Conservation (phyloP, 208 protist species). For the Balamuthia mandrillaris region DNA sequence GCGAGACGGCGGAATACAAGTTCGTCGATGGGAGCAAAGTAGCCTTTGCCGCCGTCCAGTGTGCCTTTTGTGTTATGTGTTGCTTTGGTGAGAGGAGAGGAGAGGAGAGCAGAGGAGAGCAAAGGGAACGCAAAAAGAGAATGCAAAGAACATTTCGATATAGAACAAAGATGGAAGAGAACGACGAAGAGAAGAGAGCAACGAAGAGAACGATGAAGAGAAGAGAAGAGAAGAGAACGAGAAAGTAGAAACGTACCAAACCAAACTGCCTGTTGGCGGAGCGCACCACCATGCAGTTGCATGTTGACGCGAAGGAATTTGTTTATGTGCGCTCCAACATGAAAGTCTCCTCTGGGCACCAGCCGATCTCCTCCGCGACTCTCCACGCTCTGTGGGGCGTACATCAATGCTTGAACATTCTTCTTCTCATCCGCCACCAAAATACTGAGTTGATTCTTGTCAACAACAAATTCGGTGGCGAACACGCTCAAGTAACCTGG, state of each 20-base stretch:
- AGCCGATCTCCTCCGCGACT: not conserved
- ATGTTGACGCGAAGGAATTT: slow-evolving; percentile 2
- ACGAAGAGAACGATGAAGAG: too few species aligned
- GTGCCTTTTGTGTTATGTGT: not conserved
- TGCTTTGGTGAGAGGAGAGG: not conserved
- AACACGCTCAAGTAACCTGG: slow-evolving; percentile 15
- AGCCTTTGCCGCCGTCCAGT: slow-evolving; percentile 9
- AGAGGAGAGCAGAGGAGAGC: not conserved
- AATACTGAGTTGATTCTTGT: slow-evolving; percentile 17
- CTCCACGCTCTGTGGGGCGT: slow-evolving; percentile 34
- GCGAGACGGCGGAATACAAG: slow-evolving; percentile 1
- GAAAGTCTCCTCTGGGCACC: slow-evolving; percentile 28
- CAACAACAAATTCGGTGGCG: slow-evolving; percentile 29
- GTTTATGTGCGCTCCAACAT: slow-evolving; percentile 6
- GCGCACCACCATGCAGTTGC: not conserved
- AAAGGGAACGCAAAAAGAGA: too few species aligned
- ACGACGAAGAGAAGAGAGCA: too few species aligned
- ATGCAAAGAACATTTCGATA: too few species aligned
- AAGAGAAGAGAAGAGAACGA: too few species aligned
- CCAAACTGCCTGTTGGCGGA: not conserved
- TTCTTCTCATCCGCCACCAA: slow-evolving; percentile 16
- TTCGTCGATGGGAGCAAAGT: slow-evolving; percentile 25
- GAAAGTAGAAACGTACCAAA: too few species aligned
- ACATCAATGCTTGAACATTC: not conserved
- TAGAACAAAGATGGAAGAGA: too few species aligned